Conservation (phyloP, 2,329 filamentous ascomycete genomes). For the Simplicillium aogashimaense region DNA sequence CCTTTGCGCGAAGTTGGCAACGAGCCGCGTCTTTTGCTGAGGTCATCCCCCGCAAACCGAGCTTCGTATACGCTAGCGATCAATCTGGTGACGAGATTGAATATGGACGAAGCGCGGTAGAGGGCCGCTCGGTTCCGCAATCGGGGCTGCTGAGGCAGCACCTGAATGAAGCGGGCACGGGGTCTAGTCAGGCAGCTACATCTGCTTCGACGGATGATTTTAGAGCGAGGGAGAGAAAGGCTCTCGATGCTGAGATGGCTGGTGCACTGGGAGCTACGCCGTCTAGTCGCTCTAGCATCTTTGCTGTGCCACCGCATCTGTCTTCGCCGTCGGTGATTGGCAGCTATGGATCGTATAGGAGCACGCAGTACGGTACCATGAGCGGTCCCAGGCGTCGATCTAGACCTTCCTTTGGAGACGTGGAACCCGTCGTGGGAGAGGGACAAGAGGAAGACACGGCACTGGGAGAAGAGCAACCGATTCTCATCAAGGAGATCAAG, state of each 20-base stretch:
- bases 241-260: conserved; percentile 32
- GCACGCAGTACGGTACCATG: conserved; percentile 43
- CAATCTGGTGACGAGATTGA: conserved; percentile 28
- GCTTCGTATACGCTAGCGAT: conserved; percentile 58
- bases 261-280: conserved; percentile 17
- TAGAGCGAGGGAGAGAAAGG: conserved; percentile 38
- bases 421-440: conserved; percentile 8
- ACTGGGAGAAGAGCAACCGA: conserved; percentile 56
- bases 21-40: conserved; percentile 82
- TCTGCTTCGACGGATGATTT: conserved; percentile 16
- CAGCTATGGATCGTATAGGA: conserved; percentile 54
- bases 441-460: conserved; percentile 19
- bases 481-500: conserved; percentile 83
- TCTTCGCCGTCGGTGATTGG: conserved; percentile 61
- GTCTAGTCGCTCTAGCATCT: conserved; percentile 33
- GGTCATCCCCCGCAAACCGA: conserved; percentile 69
- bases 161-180: conserved; percentile 25
- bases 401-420: conserved; percentile 26
- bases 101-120: conserved; percentile 30
- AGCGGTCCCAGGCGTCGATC: conserved; percentile 20
- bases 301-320: conserved; percentile 49
- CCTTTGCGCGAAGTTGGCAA: conserved; percentile 88
- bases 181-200: conserved; percentile 11
- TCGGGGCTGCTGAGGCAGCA: conserved; percentile 42
- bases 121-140: conserved; percentile 20